Evolutionary conservation across 1,139 yeast species (phyloP).

Genomic region (Sugiyamaella pinicola): DNA sequence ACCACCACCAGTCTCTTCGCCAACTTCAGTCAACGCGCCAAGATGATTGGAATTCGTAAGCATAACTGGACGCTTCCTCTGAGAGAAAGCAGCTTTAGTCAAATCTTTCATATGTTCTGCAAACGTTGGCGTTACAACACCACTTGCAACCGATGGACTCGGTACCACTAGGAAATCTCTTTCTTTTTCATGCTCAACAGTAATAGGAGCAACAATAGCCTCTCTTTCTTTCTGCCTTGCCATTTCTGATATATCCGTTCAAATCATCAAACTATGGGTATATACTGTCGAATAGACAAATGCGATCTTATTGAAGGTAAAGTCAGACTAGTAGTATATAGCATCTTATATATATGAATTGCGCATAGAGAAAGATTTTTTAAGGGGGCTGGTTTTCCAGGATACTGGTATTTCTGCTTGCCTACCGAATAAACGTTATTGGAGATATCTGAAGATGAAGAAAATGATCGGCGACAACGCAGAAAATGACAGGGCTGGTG

Average conservation of each 20-base stretch:
- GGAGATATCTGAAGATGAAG: conserved; percentile 1
- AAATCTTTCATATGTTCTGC: conserved; percentile 19
- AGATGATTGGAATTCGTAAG: conserved; percentile 2
- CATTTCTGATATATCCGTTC: conserved; percentile 8
- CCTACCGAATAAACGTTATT: conserved; percentile 11
- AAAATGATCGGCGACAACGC: conserved; percentile 1
- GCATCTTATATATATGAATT: not conserved
- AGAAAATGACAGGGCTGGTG: conserved; percentile 15
- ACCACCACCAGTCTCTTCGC: not conserved
- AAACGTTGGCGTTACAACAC: conserved; percentile 24
- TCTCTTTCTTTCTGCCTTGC: conserved; percentile 9
- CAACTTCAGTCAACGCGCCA: conserved; percentile 2
- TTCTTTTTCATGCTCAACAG: conserved; percentile 20
- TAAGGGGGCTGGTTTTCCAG: conserved; percentile 6
- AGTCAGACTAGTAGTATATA: too few relatives aligned
- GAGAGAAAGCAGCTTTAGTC: conserved; percentile 20
- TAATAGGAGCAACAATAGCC: conserved; percentile 16
- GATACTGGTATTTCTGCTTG: conserved; percentile 5
- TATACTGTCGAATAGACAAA: too few relatives aligned
- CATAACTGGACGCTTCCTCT: conserved; percentile 22
- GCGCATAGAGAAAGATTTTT: not conserved
- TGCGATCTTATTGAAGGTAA: too few relatives aligned
- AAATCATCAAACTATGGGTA: not conserved
- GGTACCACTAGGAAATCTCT: conserved; percentile 1
- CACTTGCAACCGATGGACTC: conserved; percentile 22